Base-by-base conservation (phyloP, 2,329 filamentous ascomycete species). In the Madurella fahalii region DNA sequence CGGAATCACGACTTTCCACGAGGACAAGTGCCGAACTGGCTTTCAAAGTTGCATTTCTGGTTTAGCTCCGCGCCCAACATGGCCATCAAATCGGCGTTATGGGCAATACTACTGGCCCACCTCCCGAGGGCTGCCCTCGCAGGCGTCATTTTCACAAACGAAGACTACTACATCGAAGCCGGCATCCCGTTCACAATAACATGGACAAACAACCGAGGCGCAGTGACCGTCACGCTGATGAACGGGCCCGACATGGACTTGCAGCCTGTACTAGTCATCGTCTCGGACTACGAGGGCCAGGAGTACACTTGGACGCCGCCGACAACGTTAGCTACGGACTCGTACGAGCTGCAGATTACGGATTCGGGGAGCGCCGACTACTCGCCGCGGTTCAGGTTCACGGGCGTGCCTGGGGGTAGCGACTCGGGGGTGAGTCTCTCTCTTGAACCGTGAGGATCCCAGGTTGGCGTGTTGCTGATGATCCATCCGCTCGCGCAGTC, bases 271-370 rank as follows among this genome's bases (percentile, higher is more conserved):
- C n/a, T 52, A 2, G 34, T 42, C 8, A 47, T 56, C 8, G 46
- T 50, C 9, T n/a, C 50, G 2, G 46, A 30, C 20, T 52, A 46
- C 41, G 16, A 30, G 9, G 47, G 47, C 2, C n/a, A 40, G 12
- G 40, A 40, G 4, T 53, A 53, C 47, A 53, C 40, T 7, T 57
- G 54, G 54, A 57, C 54, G 13, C 54, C 54, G 31, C 54, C 54
- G 39, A 11, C 42, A 5, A 30, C 31, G 5, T 43, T 57, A 11
- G 9, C 47, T 1, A 7, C 42, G 16, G 46, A 50, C 20, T 50
- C 50, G n/a, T 57, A 57, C 47, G 32, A 44, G 18, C 39, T 57
- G 3, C 37, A 32, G 32, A 40, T 57, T 17, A 12, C 34, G 5
- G 54, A 57, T 39, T 47, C 34, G 2, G 51, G 51, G 5, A 57